Conservation (phyloP, 768 basidiomycete genomes). For the Boletellus sp. region DNA sequence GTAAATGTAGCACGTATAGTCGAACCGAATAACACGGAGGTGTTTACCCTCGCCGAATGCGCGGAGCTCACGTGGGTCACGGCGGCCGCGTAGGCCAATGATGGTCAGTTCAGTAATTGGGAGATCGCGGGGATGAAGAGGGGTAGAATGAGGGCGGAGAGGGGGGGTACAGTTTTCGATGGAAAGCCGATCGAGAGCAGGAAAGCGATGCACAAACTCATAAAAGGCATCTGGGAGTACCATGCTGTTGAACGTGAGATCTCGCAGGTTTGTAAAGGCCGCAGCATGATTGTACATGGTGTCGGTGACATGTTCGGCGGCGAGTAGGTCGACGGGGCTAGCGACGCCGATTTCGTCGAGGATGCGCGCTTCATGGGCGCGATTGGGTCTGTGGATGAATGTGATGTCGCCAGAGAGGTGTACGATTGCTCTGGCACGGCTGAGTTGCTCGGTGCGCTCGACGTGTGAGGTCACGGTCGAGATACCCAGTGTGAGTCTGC, state of each 20-base stretch:
- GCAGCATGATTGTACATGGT: conserved; percentile 18
- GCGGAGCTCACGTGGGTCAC: conserved; percentile 23
- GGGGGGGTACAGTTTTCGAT: conserved; percentile 40
- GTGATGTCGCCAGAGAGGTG: conserved; percentile 15
- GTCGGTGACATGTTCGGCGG: conserved; percentile 12
- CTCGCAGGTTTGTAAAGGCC: conserved; percentile 34
- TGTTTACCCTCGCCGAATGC: conserved; percentile 35
- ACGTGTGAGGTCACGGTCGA: conserved; percentile 17
- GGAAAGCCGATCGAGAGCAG: conserved; percentile 35
- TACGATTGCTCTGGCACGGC: conserved; percentile 24
- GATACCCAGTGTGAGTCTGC: conserved; percentile 26
- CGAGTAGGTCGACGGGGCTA: conserved; percentile 21
- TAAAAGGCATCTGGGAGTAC: conserved; percentile 37
- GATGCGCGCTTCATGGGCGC: conserved; percentile 25
- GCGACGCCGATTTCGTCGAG: conserved; percentile 20
- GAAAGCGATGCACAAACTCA: conserved; percentile 34
- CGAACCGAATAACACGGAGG: conserved; percentile 41
- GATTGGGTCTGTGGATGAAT: conserved; percentile 13
- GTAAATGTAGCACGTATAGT: conserved; percentile 41
- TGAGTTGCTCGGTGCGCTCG: conserved; percentile 29
- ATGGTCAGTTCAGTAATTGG: conserved; percentile 44
- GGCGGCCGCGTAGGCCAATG: conserved; percentile 32
- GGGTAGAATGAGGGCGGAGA: conserved; percentile 14
- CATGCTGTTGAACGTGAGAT: conserved; percentile 36
- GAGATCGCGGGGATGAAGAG: conserved; percentile 31